phyloP scores from a whole-genome alignment of 768 basidiomycete species.

The Leccinum sublutescens region DNA sequence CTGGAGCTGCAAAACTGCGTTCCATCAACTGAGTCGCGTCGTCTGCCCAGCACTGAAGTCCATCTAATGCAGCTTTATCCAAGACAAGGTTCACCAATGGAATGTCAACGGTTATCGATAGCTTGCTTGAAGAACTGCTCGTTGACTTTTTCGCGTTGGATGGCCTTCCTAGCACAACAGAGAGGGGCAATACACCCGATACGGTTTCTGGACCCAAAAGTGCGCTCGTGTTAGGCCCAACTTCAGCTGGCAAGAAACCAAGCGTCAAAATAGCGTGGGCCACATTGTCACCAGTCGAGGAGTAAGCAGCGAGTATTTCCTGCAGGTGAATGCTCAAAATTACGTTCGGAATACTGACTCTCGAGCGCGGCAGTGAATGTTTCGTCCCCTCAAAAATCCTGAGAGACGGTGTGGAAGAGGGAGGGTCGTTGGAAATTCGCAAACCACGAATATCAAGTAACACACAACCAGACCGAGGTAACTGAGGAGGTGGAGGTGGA shows the following conservation, averaged over 20 bases:
- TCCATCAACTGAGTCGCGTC: conserved; percentile 76
- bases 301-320: conserved; percentile 51
- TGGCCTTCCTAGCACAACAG: conserved; percentile 20
- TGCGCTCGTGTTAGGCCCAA: conserved; percentile 14
- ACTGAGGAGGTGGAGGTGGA: conserved; percentile 49
- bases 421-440: conserved; percentile 34
- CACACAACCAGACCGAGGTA: conserved; percentile 65
- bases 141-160: background rate
- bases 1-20: conserved; percentile 28
- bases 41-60: conserved; percentile 85
- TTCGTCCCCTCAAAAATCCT: conserved; percentile 30
- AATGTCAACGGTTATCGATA: conserved; percentile 37
- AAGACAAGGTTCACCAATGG: conserved; percentile 64
- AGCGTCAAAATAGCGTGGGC: conserved; percentile 51
- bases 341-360: conserved; percentile 7
- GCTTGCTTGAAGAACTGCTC: conserved; percentile 4
- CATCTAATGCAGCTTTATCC: conserved; percentile 67
- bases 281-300: conserved; percentile 35
- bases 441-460: conserved; percentile 62
- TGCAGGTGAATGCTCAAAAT: conserved; percentile 42
- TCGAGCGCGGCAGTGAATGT: background rate
- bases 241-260: conserved; percentile 38
- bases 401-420: conserved; percentile 20
- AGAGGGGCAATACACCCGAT: conserved; percentile 18
- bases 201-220: conserved; percentile 27